These are phyloP conservation scores for Termitomyces sp. DNA, from an alignment of 768 basidiomycete species.

Conservation along the genomic window DNA sequence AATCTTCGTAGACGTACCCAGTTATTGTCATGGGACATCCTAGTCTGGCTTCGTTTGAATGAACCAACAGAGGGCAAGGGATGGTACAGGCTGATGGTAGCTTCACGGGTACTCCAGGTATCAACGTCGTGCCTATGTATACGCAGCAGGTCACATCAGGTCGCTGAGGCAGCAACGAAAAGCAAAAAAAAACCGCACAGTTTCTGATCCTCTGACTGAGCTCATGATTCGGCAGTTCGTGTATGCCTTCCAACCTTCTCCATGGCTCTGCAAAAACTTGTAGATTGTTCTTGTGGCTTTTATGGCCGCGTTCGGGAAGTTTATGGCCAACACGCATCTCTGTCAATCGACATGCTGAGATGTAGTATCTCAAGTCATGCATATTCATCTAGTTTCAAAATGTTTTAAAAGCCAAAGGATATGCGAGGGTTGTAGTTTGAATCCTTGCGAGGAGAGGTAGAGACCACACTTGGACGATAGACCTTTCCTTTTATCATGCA, in stretches of 20 bases:
- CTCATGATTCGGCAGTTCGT: constrained; percentile 21
- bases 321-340: constrained; percentile 28
- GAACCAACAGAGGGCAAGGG: constrained; percentile 30
- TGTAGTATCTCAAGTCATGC: constrained; percentile 40
- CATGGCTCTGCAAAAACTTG: constrained; percentile 41
- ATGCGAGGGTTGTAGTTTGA: neutral
- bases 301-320: constrained; percentile 34
- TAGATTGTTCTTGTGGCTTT: constrained; percentile 41
- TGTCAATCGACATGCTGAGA: constrained; percentile 44
- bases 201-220: constrained; percentile 28
- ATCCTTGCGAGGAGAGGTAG: neutral
- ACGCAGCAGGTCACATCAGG: neutral
- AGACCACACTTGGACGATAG: neutral
- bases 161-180: neutral
- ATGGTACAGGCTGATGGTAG: constrained; percentile 34
- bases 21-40: constrained; percentile 34
- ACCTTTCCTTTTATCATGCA: neutral
- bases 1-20: constrained; percentile 26
- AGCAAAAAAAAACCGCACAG: constrained; percentile 28
- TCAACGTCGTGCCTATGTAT: constrained; percentile 30
- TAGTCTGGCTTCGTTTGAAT: constrained; percentile 27
- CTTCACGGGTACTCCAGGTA: neutral
- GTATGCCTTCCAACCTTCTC: constrained; percentile 48
- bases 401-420: neutral
- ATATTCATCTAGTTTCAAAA: constrained; percentile 25